Evolutionary conservation across 2,329 filamentous ascomycete species (phyloP).

Genomic region (Lanzia echinophila): DNA sequence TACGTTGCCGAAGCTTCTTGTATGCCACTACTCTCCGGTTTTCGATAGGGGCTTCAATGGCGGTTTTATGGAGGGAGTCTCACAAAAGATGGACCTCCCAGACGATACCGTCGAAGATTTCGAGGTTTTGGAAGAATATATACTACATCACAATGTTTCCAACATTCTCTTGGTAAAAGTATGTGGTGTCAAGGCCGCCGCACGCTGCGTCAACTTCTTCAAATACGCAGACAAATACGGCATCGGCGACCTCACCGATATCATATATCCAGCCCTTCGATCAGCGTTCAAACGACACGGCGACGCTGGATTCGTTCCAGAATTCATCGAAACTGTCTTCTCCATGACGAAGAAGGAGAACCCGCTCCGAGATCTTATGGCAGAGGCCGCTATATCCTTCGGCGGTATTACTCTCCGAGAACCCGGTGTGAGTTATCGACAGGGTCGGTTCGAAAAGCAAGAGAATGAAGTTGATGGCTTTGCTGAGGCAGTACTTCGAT

Average conservation of each 20-base stretch:
- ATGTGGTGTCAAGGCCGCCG: neutral
- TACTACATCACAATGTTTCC: neutral
- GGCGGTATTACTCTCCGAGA: too few relatives aligned
- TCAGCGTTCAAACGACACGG: neutral
- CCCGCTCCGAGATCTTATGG: neutral
- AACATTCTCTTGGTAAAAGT: neutral
- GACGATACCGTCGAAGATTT: neutral
- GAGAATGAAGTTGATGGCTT: too few relatives aligned
- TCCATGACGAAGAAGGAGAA: neutral
- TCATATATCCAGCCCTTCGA: neutral
- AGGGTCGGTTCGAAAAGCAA: too few relatives aligned
- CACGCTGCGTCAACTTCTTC: neutral
- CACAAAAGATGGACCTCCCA: conserved; percentile 10
- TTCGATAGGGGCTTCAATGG: conserved; percentile 16
- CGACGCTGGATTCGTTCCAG: neutral
- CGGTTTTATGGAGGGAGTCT: conserved; percentile 7
- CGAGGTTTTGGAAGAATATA: neutral
- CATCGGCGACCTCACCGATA: neutral
- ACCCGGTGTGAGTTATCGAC: too few relatives aligned
- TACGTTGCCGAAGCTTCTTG: conserved; percentile 11
- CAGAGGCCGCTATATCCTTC: neutral
- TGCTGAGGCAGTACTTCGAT: too few relatives aligned
- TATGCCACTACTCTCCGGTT: conserved; percentile 13
- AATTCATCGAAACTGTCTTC: neutral
- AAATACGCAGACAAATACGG: neutral